Conservation (phyloP, 1,284 basidiomycete species). For the Ceratobasidium sp. region DNA sequence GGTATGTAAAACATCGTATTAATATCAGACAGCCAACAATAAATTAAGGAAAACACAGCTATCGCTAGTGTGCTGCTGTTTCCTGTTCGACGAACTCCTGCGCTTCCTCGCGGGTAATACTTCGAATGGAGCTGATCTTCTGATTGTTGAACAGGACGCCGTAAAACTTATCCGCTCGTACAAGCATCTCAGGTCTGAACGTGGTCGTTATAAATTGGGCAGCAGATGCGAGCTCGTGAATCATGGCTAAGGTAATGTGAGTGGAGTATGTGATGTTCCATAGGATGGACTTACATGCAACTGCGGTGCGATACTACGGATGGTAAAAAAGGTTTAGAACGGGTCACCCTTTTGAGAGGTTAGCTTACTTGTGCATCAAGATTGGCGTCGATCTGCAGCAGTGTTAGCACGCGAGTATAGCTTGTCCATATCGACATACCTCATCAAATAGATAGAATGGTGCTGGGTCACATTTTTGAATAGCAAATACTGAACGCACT, state of each 20-base stretch:
- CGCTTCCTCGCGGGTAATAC: constrained; percentile 83
- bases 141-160: constrained; percentile 99
- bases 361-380: constrained; percentile 69
- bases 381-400: constrained; percentile 87
- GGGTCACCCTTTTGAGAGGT: not conserved
- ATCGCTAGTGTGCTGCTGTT: constrained; percentile 41
- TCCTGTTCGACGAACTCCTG: constrained; percentile 81
- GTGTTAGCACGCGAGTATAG: not conserved
- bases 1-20: no score
- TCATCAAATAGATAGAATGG: constrained; percentile 99
- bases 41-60: constrained; percentile 3
- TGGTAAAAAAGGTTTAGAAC: not conserved
- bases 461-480: constrained; percentile 98
- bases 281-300: constrained; percentile 70
- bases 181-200: constrained; percentile 96
- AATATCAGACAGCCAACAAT: constrained; percentile 14
- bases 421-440: constrained; percentile 51
- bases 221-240: constrained; percentile 81
- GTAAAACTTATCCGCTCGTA: constrained; percentile 94
- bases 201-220: constrained; percentile 99
- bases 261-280: not conserved
- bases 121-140: constrained; percentile 86
- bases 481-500: constrained; percentile 80
- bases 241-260: constrained; percentile 73
- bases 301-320: constrained; percentile 90